Base-by-base conservation (phyloP, 2,329 filamentous ascomycete genomes). In the Thielaviopsis cerberus region DNA sequence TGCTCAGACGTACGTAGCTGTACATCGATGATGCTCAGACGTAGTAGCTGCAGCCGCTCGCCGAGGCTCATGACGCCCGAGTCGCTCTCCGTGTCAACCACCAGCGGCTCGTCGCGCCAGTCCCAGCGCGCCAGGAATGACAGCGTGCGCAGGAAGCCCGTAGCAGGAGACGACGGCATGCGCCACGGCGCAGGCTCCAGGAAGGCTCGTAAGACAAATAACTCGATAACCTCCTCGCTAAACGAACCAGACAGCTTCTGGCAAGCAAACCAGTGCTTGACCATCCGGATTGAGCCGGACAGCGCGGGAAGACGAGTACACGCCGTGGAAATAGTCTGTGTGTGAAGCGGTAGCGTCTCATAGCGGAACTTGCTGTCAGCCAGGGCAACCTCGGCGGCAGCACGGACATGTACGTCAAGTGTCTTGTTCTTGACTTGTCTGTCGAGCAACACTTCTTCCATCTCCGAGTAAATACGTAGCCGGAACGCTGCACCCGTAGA, bases 251-350 rank as follows among this genome's bases (percentile, higher is more conserved):
- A 74, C 8, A 98, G 80, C 63, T 94, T 83, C 68, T 98, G 92
- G 1, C 79, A 77, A 62, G 81, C 78, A 69, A 95, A 92, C 92
- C 92, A 98, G 66, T 82, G 80, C 72, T 97, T 97, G 51, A 86
- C 76, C 1, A 97, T 74, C 20, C 91, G 82, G 62, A 96, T 87
- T 0, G 89, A 85, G 1, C 84, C 80, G 0, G 89, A 94, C 6
- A 98, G 74, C 0, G 88, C 77, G 1, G 85, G 84, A 63, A 88
- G 84, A 3, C 88, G 81, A 0, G 87, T 94, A 69, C 84, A 88
- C 57, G 89, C 81, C 0, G 84, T 88, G 57, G 85, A 77, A 45
- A 97, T 76, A 4, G 84, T 85, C 69, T 94, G 89, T 3, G 83
- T 89, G 65, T 95, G 86, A 11, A 88, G 77, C 2, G 90, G 86